Evolutionary conservation across 2,329 filamentous ascomycete species (phyloP).

Genomic region (Botryosphaeria dothidea): DNA sequence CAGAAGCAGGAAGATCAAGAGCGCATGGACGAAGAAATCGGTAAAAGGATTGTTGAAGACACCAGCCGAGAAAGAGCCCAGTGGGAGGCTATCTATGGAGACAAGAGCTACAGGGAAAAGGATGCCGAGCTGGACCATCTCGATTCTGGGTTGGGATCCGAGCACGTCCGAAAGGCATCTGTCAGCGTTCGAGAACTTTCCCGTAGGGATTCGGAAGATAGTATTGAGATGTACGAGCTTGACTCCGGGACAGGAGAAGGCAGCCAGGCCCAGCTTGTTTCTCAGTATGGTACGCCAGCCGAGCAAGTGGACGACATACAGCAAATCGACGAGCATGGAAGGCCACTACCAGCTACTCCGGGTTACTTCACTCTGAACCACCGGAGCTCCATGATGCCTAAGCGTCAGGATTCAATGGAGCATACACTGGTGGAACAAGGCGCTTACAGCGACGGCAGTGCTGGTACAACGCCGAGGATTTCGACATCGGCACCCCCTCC

Average conservation of each 20-base stretch:
- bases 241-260: constrained; percentile 28
- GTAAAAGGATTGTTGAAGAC: constrained; percentile 64
- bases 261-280: constrained; percentile 43
- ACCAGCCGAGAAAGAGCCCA: constrained; percentile 62
- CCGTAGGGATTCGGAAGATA: constrained; percentile 42
- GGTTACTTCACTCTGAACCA: background rate
- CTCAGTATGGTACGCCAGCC: constrained; percentile 16
- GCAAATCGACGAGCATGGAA: constrained; percentile 33
- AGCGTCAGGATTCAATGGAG: background rate
- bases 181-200: constrained; percentile 33
- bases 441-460: background rate
- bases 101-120: constrained; percentile 45
- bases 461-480: background rate
- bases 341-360: constrained; percentile 23
- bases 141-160: constrained; percentile 53
- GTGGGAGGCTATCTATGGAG: constrained; percentile 80
- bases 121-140: constrained; percentile 34
- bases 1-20: constrained; percentile 60
- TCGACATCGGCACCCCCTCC: background rate
- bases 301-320: constrained; percentile 38
- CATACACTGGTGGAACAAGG: background rate
- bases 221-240: constrained; percentile 59
- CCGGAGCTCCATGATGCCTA: background rate
- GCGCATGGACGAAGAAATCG: constrained; percentile 69
- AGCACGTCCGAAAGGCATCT: constrained; percentile 35